Evolutionary conservation across 169 alveolate species (phyloP), one percentile per base, ranked within the genome.

Genomic region (Cyclospora cayetanensis): DNA sequence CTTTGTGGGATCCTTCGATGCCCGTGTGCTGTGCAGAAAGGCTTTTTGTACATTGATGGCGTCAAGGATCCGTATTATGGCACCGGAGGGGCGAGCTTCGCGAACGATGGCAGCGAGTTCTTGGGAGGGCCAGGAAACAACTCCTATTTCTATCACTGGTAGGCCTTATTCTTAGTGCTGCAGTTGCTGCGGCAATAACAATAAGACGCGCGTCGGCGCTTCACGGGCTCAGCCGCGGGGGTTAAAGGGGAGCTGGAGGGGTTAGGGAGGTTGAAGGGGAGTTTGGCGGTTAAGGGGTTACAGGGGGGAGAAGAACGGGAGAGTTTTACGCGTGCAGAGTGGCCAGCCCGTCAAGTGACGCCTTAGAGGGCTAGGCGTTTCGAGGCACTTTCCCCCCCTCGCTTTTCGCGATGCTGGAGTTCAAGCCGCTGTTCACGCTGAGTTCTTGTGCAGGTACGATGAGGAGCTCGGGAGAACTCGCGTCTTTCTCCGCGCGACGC

Each of bases 51-150:
- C 82, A 80, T 94, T 53, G 96, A 94, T 63, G 96, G 96, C 18
- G 96, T 83, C 27, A 92, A 92, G 46, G 94, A 90, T 46, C 96
- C 96, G 25, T 74, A 80, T 11, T 94, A 91, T 34, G 94, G 90
- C 68, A 94, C 92, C 52, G 96, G 96, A 7, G 96, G 96, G 22
- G 96, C 95, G 22, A 87, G 94, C 80, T 94, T 94, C 72, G 96
- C 96, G 15, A 94, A 94, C 72, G 96, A 94, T 70, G 96, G 96
- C 35, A 85, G 94, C 82, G 93, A 93, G 35, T 94, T 92, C 72
- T 70, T 94, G 4, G 96, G 96, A 20, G 96, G 96, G 0, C 96
- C 96, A 46, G 96, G 96, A 4, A 94, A 94, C 72, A 94, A 94
- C 42, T 65, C 96, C 25, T 63, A 55, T 29, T 94, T 94, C 83